Conservation (phyloP, 1,284 basidiomycete species). For the Fomitiporia mediterranea region DNA sequence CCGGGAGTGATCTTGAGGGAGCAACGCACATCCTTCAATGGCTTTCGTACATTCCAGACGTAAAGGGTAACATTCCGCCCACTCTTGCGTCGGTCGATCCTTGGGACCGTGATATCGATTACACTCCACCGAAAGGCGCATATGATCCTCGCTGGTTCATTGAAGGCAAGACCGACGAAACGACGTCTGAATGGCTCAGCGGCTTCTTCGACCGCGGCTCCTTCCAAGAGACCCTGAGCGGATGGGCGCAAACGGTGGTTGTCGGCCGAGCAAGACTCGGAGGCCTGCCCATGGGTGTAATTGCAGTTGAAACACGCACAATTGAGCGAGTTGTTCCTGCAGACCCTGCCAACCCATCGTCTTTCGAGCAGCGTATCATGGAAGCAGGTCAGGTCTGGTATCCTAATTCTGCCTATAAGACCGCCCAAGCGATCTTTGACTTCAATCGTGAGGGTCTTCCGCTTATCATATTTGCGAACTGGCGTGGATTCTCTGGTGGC, state of each 20-base stretch:
- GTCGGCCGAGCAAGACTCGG: constrained; percentile 95
- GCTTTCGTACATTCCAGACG: constrained; percentile 90
- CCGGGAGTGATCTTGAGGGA: constrained; percentile 91
- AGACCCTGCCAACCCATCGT: constrained; percentile 97
- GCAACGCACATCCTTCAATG: constrained; percentile 91
- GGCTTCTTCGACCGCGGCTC: constrained; percentile 98
- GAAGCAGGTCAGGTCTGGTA: constrained; percentile 99
- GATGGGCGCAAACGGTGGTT: constrained; percentile 98
- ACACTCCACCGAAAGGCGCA: constrained; percentile 87
- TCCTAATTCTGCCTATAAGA: constrained; percentile 99
- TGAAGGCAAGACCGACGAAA: constrained; percentile 86
- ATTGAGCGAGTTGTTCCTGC: constrained; percentile 97
- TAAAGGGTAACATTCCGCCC: constrained; percentile 74
- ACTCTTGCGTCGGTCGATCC: constrained; percentile 66
- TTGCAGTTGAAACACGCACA: constrained; percentile 96
- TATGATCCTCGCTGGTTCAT: constrained; percentile 99
- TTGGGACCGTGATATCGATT: constrained; percentile 94
- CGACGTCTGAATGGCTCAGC: constrained; percentile 67
- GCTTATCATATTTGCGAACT: constrained; percentile 98
- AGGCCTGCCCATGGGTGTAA: constrained; percentile 96
- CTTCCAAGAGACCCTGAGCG: constrained; percentile 93
- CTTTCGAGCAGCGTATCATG: constrained; percentile 97
- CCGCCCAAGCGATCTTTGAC: constrained; percentile 98
- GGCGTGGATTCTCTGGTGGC: constrained; percentile 99
- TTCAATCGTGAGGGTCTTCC: constrained; percentile 97